Percentiles rank a stretch among this genome's conserved stretches.
Evolutionary conservation across 306 rosid species (phyloP).

Genomic region (Gillenia trifoliata): DNA sequence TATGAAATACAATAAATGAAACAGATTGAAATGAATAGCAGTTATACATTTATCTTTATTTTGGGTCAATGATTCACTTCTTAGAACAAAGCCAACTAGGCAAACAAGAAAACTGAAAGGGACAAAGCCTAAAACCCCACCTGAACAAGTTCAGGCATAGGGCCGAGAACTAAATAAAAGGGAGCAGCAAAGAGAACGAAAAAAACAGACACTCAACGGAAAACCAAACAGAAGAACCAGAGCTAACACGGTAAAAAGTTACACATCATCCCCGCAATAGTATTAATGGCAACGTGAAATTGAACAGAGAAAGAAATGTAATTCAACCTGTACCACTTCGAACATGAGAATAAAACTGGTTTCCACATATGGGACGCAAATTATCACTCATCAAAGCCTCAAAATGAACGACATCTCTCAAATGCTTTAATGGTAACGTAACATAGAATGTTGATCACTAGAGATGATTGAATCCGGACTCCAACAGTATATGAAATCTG

Average conservation of each 20-base stretch:
- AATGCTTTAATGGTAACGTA: not conserved
- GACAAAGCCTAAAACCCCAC: too few relatives aligned
- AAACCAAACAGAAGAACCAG: too few relatives aligned
- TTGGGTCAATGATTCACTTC: too few relatives aligned
- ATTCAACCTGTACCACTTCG: not conserved
- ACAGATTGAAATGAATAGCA: not conserved
- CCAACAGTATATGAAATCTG: not conserved
- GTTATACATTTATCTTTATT: not conserved
- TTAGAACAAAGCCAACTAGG: too few relatives aligned
- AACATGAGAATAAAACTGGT: not conserved
- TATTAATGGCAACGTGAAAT: not conserved
- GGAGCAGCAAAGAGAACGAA: too few relatives aligned
- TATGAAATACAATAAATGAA: not conserved
- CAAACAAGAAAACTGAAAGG: too few relatives aligned
- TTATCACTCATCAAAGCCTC: not conserved
- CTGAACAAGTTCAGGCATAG: too few relatives aligned
- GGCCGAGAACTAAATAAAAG: too few relatives aligned
- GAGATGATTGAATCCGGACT: not conserved
- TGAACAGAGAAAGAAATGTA: not conserved
- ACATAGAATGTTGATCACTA: not conserved
- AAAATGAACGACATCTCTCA: not conserved
- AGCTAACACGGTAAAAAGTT: not conserved
- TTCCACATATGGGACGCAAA: not conserved
- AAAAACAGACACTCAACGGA: too few relatives aligned
- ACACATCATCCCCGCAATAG: not conserved